Conservation (phyloP, 2,329 filamentous ascomycete species). For the Fusarium sp. region DNA sequence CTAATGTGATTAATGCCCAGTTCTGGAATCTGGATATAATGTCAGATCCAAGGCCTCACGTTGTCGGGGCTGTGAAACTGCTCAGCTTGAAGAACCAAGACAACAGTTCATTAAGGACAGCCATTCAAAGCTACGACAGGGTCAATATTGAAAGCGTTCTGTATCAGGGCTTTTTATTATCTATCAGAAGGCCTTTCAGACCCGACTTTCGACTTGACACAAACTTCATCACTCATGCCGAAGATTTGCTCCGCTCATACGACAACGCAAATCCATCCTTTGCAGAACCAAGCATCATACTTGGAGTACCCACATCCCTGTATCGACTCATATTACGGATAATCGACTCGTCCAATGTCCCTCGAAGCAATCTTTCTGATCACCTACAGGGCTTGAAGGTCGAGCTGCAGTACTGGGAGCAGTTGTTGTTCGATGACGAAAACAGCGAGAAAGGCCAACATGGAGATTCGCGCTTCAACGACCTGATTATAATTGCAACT, state of each 20-base stretch:
- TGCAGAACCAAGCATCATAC: rapidly evolving
- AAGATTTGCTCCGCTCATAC: neutral
- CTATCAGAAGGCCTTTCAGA: neutral
- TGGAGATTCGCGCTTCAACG: neutral
- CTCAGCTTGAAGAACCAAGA: neutral
- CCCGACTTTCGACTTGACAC: neutral
- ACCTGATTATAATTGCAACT: neutral
- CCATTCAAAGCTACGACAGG: neutral
- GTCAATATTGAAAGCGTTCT: neutral
- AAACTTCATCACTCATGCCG: neutral
- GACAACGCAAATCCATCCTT: neutral
- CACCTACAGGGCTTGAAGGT: neutral
- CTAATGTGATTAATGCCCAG: neutral
- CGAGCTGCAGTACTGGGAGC: neutral
- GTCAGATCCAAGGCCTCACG: neutral
- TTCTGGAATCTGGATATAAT: neutral
- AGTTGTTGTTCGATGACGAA: neutral
- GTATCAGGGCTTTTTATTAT: neutral
- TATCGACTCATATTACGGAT: neutral
- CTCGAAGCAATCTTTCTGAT: neutral
- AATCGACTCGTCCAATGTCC: neutral
- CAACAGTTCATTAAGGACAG: neutral
- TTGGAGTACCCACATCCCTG: neutral
- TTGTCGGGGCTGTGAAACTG: neutral
- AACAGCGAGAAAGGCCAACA: neutral